A percentile compares a stretch with the other conserved stretches of the same genome.
Conservation (phyloP, 768 basidiomycete genomes). For the Strobilomyces echinocephalus region DNA sequence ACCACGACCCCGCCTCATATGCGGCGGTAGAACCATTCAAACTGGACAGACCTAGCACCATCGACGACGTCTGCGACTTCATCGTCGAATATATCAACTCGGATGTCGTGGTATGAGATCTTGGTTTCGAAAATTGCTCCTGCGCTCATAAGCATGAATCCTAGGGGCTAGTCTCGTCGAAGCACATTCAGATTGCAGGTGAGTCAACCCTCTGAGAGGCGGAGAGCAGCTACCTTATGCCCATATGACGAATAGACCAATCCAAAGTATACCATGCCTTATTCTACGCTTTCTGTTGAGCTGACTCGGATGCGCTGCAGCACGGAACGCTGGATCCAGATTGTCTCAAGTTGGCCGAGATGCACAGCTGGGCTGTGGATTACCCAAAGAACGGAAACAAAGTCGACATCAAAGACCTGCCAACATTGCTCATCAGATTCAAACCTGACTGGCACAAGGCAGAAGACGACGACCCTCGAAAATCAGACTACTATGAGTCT, state of each 20-base stretch:
- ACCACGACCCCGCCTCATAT: constrained; percentile 49
- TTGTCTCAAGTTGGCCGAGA: constrained; percentile 54
- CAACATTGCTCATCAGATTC: constrained; percentile 52
- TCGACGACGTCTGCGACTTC: constrained; percentile 71
- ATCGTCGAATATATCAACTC: constrained; percentile 81
- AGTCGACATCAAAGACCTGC: constrained; percentile 52
- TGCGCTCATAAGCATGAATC: constrained; percentile 4
- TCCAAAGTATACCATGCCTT: constrained; percentile 43
- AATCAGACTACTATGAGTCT: not conserved
- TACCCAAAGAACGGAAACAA: constrained; percentile 75
- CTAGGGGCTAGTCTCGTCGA: constrained; percentile 66
- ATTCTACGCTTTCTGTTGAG: not conserved
- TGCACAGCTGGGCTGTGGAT: constrained; percentile 67
- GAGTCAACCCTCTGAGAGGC: constrained; percentile 45
- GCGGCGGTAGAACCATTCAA: constrained; percentile 30
- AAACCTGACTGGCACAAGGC: constrained; percentile 56
- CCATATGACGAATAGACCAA: constrained; percentile 45
- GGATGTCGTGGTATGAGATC: constrained; percentile 64
- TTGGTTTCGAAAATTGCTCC: not conserved
- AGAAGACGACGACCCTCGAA: not conserved
- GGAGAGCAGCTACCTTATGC: not conserved
- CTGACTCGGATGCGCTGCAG: constrained; percentile 31
- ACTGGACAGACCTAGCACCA: constrained; percentile 45
- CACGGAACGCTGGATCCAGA: constrained; percentile 55
- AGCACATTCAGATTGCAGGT: constrained; percentile 67